phyloP scores from a whole-genome alignment of 345 rosid genomes.

The Populus davidiana region DNA sequence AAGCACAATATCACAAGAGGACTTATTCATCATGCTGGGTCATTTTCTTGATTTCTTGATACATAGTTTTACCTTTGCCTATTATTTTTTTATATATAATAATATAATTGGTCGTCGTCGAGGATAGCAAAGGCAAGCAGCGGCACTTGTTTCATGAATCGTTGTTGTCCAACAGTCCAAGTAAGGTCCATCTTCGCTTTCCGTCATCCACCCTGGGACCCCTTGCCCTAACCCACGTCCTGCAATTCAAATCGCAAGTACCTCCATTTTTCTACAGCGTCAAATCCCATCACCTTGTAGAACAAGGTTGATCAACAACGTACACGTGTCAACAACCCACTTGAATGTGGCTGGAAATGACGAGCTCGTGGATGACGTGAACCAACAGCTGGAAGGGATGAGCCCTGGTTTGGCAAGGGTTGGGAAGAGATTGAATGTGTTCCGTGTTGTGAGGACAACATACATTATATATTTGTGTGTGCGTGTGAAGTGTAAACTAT shows the following conservation, averaged over 20 bases:
- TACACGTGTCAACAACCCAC: too few relatives aligned
- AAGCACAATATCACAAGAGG: too few relatives aligned
- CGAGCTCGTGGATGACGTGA: slow-evolving; percentile 38
- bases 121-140: too few relatives aligned
- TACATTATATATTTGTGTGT: too few relatives aligned
- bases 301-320: too few relatives aligned
- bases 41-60: too few relatives aligned
- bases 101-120: too few relatives aligned
- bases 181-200: background rate
- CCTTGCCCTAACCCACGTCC: background rate
- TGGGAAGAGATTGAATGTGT: slow-evolving; percentile 67
- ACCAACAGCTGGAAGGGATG: slow-evolving; percentile 13
- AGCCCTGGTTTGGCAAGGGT: slow-evolving; percentile 4
- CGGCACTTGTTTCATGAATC: background rate
- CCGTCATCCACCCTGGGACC: background rate
- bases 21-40: too few relatives aligned
- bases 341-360: slow-evolving; percentile 60
- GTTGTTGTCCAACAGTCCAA: slow-evolving; percentile 10
- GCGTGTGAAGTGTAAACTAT: too few relatives aligned
- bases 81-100: too few relatives aligned
- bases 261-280: background rate
- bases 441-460: slow-evolving; percentile 64
- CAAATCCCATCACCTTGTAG: background rate
- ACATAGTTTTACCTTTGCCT: too few relatives aligned
- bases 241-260: background rate